phyloP scores from a whole-genome alignment of 805 yeast genomes.

The Myxozyma mucilagina region DNA sequence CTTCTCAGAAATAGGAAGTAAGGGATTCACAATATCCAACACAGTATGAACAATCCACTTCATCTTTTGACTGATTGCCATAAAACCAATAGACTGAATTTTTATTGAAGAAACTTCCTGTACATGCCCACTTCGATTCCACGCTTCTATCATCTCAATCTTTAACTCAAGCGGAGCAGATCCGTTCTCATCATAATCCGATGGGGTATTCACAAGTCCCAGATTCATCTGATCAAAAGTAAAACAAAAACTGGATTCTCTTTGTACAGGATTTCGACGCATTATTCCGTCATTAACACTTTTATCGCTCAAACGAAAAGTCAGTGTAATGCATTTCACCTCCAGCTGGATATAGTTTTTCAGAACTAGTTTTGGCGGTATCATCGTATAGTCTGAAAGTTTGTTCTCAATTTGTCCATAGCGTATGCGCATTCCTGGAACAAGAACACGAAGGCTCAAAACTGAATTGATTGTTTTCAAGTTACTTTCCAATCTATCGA shows the following conservation, averaged over 20 bases:
- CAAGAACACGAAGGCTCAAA: conserved; percentile 49
- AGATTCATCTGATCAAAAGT: conserved; percentile 13
- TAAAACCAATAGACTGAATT: conserved; percentile 39
- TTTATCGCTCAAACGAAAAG: conserved; percentile 8
- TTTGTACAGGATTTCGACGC: conserved; percentile 22
- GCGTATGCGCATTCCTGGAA: conserved; percentile 48
- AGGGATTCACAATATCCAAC: conserved; percentile 24
- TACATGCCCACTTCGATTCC: conserved; percentile 34
- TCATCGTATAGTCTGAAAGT: conserved; percentile 2
- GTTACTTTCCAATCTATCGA: conserved; percentile 46
- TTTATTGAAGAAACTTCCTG: conserved; percentile 34
- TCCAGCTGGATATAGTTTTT: conserved; percentile 23
- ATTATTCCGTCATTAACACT: conserved; percentile 1
- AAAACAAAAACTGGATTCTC: conserved; percentile 18
- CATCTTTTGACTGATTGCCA: conserved; percentile 41
- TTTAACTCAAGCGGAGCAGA: conserved; percentile 36
- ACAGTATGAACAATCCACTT: conserved; percentile 36
- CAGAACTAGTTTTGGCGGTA: conserved; percentile 7
- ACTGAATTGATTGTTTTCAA: conserved; percentile 43
- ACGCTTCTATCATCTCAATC: conserved; percentile 39
- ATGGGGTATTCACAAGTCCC: conserved; percentile 8
- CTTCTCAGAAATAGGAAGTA: conserved; percentile 34
- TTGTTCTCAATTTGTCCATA: conserved; percentile 39
- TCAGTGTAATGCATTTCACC: conserved; percentile 5
- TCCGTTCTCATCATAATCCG: not conserved